Base-by-base conservation (phyloP, 768 basidiomycete genomes). In the Lentinula sp. region DNA sequence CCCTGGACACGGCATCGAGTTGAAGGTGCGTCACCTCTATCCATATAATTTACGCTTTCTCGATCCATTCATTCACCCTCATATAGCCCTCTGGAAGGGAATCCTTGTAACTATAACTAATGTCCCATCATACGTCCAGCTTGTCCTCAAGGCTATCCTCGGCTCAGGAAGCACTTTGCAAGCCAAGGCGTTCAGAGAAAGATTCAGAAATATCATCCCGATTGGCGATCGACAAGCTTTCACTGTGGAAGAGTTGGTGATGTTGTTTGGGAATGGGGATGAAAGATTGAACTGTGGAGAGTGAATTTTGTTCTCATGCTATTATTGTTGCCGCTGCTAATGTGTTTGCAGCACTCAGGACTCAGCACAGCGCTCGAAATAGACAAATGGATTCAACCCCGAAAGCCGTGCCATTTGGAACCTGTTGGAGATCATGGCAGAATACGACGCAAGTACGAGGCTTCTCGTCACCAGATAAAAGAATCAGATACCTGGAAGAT, bases 381-480 rank as follows among this genome's bases (percentile, higher is more conserved):
- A 10, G 97, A 99, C 68, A 97, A 99, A 99, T 70, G 97, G 97
- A 6, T 99, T 95, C 80, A 95, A 96, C 68, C 87, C 90, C 13
- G 96, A 98, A 70, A 95, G 93, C 69, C 87, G 90, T 41, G 87
- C 94, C 0, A 95, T 99, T 62, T 86, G 88, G 49, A 87, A 93
- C 68, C 81, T 99, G 59, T 74, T 98, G 28, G 92, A 91, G 57
- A 82, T 93, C 64, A 91, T 99, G 86, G 79, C 91, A 1, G 83
- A 84, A 57, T 97, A 90, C 67, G 89, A 95, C 68, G 72, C 71
- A 16, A 71, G 83, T 2, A 82, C 84, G 16, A 87, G 95, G 23
- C 23, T 23, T 23, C 23, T 23, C 23, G 23, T 23, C 23, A 23
- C 23, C 23, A 23, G 3, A 23, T 3, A 3, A 23, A 23, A 23